Conservation (phyloP, 768 basidiomycete species). For the Sistotremastrum niveocremeum region DNA sequence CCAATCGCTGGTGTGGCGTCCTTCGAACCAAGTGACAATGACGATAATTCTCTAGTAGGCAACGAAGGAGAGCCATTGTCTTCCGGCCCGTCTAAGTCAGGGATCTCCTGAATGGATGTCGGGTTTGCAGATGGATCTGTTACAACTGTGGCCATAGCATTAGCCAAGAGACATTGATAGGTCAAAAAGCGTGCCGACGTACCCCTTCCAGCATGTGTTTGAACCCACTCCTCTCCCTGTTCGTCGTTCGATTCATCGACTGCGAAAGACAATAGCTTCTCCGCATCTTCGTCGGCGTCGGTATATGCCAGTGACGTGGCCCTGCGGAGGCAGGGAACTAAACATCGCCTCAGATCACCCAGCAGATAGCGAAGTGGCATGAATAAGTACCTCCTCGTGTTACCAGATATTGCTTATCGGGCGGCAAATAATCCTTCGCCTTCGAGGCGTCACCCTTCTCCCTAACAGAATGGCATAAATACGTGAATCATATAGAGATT, state of each 20-base stretch:
- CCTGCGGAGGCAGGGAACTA: conserved; percentile 89
- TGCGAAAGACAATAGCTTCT: conserved; percentile 74
- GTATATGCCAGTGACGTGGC: conserved; percentile 89
- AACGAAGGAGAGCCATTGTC: conserved; percentile 30
- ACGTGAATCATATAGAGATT: neutral
- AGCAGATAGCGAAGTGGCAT: neutral
- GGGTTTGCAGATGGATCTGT: conserved; percentile 42
- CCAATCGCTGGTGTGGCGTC: conserved; percentile 17
- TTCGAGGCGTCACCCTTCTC: conserved; percentile 84
- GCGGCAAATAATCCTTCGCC: conserved; percentile 83
- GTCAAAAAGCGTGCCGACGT: conserved; percentile 1
- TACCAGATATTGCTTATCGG: conserved; percentile 93
- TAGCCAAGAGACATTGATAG: neutral
- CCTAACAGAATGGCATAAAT: conserved; percentile 32
- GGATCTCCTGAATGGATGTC: conserved; percentile 71
- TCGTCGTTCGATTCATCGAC: conserved; percentile 33
- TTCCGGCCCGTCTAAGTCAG: conserved; percentile 55
- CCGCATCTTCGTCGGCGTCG: conserved; percentile 92
- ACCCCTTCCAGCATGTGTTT: conserved; percentile 80
- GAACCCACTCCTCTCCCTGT: conserved; percentile 81
- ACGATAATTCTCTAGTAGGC: conserved; percentile 20
- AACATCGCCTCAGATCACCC: neutral
- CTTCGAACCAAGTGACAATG: conserved; percentile 14
- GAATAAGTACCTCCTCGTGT: conserved; percentile 49
- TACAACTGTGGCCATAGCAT: conserved; percentile 21